These are phyloP conservation scores for Nothophaeocryptopus gaeumannii DNA, from an alignment of 2,329 filamentous ascomycete genomes.

Conservation along the genomic window DNA sequence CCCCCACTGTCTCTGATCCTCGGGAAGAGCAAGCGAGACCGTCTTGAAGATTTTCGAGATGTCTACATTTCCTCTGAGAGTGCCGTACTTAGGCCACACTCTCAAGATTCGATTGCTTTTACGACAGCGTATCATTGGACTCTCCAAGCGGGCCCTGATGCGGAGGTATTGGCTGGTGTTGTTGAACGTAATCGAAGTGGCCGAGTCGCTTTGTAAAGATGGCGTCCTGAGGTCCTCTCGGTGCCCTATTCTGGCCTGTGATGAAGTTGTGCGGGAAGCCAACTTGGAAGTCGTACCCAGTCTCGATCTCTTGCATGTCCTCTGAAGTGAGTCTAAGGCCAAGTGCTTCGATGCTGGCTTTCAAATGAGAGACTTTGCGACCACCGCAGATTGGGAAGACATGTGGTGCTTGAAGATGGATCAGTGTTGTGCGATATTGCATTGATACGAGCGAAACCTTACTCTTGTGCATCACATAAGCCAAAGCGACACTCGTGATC, in stretches of 20 bases:
- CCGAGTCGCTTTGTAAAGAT: constrained; percentile 10
- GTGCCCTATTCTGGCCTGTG: constrained; percentile 9
- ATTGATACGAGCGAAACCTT: neutral
- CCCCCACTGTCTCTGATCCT: no score
- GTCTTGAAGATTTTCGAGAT: no score
- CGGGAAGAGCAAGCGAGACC: no score
- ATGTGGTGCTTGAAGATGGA: constrained; percentile 47
- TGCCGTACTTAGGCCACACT: no score
- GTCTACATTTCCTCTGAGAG: no score
- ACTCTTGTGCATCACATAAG: constrained; percentile 44
- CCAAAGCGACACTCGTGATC: constrained; percentile 58
- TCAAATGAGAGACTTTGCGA: constrained; percentile 66
- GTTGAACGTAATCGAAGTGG: constrained; percentile 11
- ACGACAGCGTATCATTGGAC: neutral
- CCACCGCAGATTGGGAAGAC: constrained; percentile 73
- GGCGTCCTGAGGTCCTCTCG: constrained; percentile 10
- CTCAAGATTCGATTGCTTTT: no score
- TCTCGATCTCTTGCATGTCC: constrained; percentile 62
- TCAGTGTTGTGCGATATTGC: no score
- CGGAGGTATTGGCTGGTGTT: constrained; percentile 3
- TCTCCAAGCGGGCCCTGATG: constrained; percentile 3
- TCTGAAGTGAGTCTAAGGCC: constrained; percentile 53
- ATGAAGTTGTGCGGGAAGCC: constrained; percentile 58
- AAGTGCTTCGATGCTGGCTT: constrained; percentile 62
- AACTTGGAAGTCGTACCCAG: constrained; percentile 54